These are phyloP conservation scores for Kodamaea plutei DNA, from an alignment of 1,139 yeast species.

Conservation along the genomic window DNA sequence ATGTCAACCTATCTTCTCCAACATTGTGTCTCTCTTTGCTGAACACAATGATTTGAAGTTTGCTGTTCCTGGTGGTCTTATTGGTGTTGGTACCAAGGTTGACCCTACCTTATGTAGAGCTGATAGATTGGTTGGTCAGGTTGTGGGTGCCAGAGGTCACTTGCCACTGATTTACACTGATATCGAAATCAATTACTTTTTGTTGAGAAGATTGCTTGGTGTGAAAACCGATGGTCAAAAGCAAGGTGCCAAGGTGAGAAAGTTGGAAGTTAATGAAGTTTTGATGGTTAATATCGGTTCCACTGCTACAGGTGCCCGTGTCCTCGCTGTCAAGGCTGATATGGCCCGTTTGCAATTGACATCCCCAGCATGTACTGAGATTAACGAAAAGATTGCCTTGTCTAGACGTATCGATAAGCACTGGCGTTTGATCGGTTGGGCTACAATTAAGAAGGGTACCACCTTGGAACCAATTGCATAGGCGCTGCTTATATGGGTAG, in stretches of 20 bases:
- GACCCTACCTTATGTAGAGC: slow-evolving; percentile 99
- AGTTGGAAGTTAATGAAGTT: slow-evolving; percentile 90
- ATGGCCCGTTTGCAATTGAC: slow-evolving; percentile 97
- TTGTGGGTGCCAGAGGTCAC: slow-evolving; percentile 94
- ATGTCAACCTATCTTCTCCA: slow-evolving; percentile 93
- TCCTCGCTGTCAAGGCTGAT: slow-evolving; percentile 96
- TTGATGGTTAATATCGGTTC: slow-evolving; percentile 99
- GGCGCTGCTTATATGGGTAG: no score
- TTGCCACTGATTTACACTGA: slow-evolving; percentile 95
- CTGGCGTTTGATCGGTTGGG: slow-evolving; percentile 99
- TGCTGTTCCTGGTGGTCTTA: slow-evolving; percentile 99
- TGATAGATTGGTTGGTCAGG: slow-evolving; percentile 98
- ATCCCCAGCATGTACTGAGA: slow-evolving; percentile 98
- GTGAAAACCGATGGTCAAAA: slow-evolving; percentile 98
- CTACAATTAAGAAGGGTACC: slow-evolving; percentile 94
- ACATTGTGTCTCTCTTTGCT: slow-evolving; percentile 90
- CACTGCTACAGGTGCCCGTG: slow-evolving; percentile 99
- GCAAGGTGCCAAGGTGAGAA: slow-evolving; percentile 90
- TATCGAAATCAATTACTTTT: slow-evolving; percentile 94
- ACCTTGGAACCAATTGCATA: slow-evolving; percentile 66
- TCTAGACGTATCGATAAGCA: slow-evolving; percentile 99
- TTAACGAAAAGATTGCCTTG: slow-evolving; percentile 96
- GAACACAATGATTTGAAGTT: slow-evolving; percentile 97
- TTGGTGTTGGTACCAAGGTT: slow-evolving; percentile 98
- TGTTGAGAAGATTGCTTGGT: slow-evolving; percentile 94